Evolutionary conservation across 768 basidiomycete species (phyloP).

Genomic region (Pisolithus albus): DNA sequence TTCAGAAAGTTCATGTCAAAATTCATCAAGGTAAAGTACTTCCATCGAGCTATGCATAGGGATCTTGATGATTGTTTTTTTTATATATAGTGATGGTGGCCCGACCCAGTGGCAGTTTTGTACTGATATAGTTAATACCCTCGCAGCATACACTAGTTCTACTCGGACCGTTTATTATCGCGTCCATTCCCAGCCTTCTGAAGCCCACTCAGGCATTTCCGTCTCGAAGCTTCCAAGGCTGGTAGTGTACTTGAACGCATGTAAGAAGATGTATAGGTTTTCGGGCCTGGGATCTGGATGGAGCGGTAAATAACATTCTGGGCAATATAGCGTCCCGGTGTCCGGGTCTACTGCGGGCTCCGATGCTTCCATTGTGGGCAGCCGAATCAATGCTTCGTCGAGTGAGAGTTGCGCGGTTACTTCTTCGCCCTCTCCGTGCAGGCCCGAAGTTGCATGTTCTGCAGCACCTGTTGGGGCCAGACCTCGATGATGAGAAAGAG

Average conservation of each 20-base stretch:
- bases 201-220: slow-evolving; percentile 86
- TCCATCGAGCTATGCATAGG: too few species aligned
- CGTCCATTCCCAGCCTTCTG: slow-evolving; percentile 65
- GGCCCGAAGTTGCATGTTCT: not conserved
- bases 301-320: slow-evolving; percentile 87
- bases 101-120: not conserved
- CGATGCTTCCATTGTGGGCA: slow-evolving; percentile 16
- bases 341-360: slow-evolving; percentile 30
- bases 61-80: not conserved
- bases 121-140: slow-evolving; percentile 4
- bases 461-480: not conserved
- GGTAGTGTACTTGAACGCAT: slow-evolving; percentile 81
- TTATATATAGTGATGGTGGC: not conserved
- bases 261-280: slow-evolving; percentile 90
- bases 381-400: slow-evolving; percentile 43
- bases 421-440: not conserved
- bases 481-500: not conserved
- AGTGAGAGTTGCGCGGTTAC: slow-evolving; percentile 32
- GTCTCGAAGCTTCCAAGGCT: slow-evolving; percentile 80
- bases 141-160: not conserved
- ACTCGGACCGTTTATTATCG: slow-evolving; percentile 1
- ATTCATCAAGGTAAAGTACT: slow-evolving; percentile 67
- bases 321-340: slow-evolving; percentile 61
- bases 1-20: slow-evolving; percentile 86
- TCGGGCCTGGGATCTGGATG: slow-evolving; percentile 92